Base-by-base conservation (phyloP, 179 eudicot genomes). In the Beta macrorhiza region DNA sequence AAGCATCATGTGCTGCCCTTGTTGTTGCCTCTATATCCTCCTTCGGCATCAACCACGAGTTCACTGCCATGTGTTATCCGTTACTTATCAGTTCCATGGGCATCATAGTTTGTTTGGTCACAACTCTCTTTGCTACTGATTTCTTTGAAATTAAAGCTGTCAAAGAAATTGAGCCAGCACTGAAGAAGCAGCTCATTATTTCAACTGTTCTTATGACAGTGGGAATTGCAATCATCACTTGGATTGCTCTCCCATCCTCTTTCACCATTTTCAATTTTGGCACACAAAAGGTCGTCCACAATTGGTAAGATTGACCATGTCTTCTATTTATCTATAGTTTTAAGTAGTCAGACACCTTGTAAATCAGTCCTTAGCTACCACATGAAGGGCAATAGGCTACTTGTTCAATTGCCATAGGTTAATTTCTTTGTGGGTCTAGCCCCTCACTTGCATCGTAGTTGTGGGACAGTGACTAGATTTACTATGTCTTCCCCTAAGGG, bases 1-100 rank as follows among this genome's bases (percentile, higher is more conserved):
- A 95, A 87, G 85, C 97, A 45, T 92, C 98, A 10, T 95, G 98
- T 84, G 98, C 97, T 67, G 98, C 97, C 47, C 97, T 95, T 51
- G 93, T 95, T 85, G 97, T 95, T 84, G 97, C 97, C 75, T 95
- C 98, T 71, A 93, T 95, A 64, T 95, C 97, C n/a, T 95, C 98
- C 12, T 95, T 95, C 67, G 97, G 98, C 70, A 87, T 88, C 83
- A 90, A 86, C 81, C 98, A 95, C 81, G 93, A 95, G 32, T 90
- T 90, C 37, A 93, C 97, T 52, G 96, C 95, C 29, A 95, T 95
- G 95, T 67, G 87, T 72, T 95, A 87, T 84, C 98, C 97, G 47
- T 87, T 95, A 42, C 80, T 95, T 74, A 79, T 95, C 76, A 93
- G 98, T 80, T 91, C 98, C 11, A 77, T 92, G 83, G 97, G 97